Evolutionary conservation across 495 filamentous ascomycete species (phyloP).

Genomic region (Polyplosphaeria fusca): DNA sequence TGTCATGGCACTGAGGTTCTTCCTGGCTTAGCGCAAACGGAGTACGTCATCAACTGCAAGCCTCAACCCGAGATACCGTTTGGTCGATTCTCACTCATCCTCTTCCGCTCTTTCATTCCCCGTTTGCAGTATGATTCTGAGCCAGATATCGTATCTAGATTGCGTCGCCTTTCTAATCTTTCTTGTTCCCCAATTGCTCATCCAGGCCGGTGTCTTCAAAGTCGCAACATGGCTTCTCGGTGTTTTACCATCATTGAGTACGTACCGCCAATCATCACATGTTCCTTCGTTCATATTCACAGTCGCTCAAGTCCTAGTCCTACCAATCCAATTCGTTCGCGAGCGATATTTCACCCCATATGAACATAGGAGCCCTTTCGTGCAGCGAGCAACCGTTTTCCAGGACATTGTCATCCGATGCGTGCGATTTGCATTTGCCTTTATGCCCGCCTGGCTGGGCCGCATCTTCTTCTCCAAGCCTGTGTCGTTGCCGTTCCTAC

Average conservation of each 20-base stretch:
- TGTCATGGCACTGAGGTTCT: too few species aligned
- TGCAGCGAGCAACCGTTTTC: constrained; percentile 62
- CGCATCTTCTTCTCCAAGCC: constrained; percentile 71
- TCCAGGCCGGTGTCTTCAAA: constrained; percentile 55
- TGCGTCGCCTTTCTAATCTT: constrained; percentile 65
- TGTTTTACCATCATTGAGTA: constrained; percentile 70
- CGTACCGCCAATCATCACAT: background rate
- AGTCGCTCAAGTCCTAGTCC: constrained; percentile 48
- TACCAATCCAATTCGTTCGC: constrained; percentile 56
- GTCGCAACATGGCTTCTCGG: constrained; percentile 54
- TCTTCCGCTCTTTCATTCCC: background rate
- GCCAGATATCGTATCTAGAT: constrained; percentile 67
- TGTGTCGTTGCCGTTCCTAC: constrained; percentile 67
- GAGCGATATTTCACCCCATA: constrained; percentile 54
- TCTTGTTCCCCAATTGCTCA: constrained; percentile 62
- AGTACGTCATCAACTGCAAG: background rate
- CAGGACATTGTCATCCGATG: constrained; percentile 71
- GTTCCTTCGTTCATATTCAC: constrained; percentile 23
- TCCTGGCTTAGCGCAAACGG: background rate
- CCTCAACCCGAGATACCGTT: background rate
- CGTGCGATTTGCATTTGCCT: constrained; percentile 71
- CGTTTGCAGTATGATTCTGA: constrained; percentile 53
- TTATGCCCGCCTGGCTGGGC: constrained; percentile 62
- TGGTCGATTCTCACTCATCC: background rate
- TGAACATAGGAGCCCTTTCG: constrained; percentile 54